phyloP scores from a whole-genome alignment of 257 asterid genomes.

The Cordia subcordata region DNA sequence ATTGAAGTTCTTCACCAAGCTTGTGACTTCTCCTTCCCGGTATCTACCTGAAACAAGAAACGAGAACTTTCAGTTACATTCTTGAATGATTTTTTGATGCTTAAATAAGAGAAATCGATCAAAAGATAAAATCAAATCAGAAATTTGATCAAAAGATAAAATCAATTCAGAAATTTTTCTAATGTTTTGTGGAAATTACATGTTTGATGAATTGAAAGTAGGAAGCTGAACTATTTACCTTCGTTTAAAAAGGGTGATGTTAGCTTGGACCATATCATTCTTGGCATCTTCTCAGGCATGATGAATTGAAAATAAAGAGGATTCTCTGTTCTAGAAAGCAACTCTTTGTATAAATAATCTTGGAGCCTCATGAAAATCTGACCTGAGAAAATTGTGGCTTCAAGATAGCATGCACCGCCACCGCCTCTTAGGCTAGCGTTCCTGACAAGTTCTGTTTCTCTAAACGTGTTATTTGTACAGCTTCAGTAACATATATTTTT shows the following conservation, averaged over 20 bases:
- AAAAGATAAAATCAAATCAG: no score
- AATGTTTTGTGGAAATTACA: no score
- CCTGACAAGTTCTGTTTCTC: background rate
- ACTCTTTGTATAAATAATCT: slow-evolving; percentile 15
- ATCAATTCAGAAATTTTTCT: no score
- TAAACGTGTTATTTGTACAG: no score
- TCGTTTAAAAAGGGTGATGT: slow-evolving; percentile 19
- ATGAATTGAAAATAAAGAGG: background rate
- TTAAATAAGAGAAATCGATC: background rate
- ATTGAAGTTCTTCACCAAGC: slow-evolving; percentile 31
- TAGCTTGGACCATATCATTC: slow-evolving; percentile 23
- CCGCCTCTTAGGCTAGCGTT: no score
- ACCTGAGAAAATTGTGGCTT: slow-evolving; percentile 1
- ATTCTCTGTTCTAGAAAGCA: no score
- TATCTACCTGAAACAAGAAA: slow-evolving; percentile 27
- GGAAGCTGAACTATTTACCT: slow-evolving; percentile 43
- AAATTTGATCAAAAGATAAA: no score
- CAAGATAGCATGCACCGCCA: background rate
- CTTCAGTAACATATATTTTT: no score
- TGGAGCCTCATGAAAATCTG: background rate
- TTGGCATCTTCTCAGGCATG: slow-evolving; percentile 16
- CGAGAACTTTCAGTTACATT: background rate
- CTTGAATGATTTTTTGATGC: background rate
- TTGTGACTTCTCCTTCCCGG: slow-evolving; percentile 13
- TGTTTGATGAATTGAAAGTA: background rate